Evolutionary conservation across 2,329 filamentous ascomycete genomes (phyloP).

Genomic region (Phaeosphaeriaceae sp.): DNA sequence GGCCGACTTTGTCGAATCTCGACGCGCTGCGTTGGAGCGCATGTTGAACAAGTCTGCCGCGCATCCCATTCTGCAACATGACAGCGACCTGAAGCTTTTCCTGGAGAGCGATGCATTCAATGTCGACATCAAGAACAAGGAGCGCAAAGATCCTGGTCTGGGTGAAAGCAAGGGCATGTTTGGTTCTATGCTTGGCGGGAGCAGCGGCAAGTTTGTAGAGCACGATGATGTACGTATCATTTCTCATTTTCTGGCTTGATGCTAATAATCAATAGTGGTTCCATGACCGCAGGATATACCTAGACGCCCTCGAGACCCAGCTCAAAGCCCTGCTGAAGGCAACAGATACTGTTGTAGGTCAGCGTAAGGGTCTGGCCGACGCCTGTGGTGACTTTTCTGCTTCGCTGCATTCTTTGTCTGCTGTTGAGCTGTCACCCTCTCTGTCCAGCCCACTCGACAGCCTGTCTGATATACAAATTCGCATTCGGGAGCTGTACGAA

Average conservation of each 20-base stretch:
- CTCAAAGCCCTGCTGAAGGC: constrained; percentile 89
- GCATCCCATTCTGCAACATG: constrained; percentile 89
- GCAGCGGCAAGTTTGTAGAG: constrained; percentile 85
- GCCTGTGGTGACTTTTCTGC: constrained; percentile 92
- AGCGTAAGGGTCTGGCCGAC: constrained; percentile 92
- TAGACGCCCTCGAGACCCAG: constrained; percentile 92
- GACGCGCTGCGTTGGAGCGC: constrained; percentile 88
- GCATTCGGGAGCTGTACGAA: constrained; percentile 93
- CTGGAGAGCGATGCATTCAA: constrained; percentile 96
- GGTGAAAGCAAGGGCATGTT: constrained; percentile 94
- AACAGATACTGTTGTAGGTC: constrained; percentile 89
- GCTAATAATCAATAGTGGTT: constrained; percentile 74
- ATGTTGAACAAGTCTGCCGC: constrained; percentile 97
- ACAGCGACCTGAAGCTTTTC: constrained; percentile 93
- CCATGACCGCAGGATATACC: constrained; percentile 92
- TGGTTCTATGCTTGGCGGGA: constrained; percentile 80
- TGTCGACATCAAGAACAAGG: constrained; percentile 96
- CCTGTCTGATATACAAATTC: constrained; percentile 89
- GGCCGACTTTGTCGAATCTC: constrained; percentile 92
- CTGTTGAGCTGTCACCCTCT: constrained; percentile 88
- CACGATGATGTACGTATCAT: constrained; percentile 81
- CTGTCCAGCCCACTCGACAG: constrained; percentile 90
- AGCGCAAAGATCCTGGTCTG: constrained; percentile 84
- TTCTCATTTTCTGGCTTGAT: background rate
- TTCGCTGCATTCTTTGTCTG: constrained; percentile 89